Evolutionary conservation across 75 land plant species (phyloP).

Genomic region (Cupressus sempervirens): DNA sequence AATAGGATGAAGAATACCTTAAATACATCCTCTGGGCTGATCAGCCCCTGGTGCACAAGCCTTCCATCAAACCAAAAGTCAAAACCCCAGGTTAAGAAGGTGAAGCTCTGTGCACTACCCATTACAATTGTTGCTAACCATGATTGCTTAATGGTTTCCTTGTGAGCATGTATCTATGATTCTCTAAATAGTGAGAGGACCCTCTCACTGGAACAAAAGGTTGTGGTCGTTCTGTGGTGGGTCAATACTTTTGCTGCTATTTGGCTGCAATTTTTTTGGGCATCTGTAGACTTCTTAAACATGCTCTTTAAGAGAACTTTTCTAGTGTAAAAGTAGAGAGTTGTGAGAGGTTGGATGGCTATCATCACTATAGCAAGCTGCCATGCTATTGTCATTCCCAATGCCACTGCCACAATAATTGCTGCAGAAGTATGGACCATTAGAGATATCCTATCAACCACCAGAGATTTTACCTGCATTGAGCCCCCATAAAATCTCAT

Average conservation of each 20-base stretch:
- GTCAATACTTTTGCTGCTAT: constrained; percentile 66
- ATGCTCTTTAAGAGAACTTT: constrained; percentile 42
- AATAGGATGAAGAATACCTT: constrained; percentile 56
- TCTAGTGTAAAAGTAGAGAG: constrained; percentile 41
- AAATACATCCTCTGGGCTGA: constrained; percentile 37
- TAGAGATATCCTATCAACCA: constrained; percentile 44
- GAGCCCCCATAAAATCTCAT: constrained; percentile 1
- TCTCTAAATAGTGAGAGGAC: constrained; percentile 33
- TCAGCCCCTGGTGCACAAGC: constrained; percentile 25
- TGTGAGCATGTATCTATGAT: constrained; percentile 21
- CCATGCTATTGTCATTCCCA: constrained; percentile 50
- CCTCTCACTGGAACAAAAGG: constrained; percentile 57
- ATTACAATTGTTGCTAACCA: constrained; percentile 56
- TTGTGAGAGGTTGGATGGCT: constrained; percentile 36
- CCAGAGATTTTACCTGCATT: constrained; percentile 33
- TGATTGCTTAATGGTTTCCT: constrained; percentile 43
- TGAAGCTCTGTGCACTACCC: constrained; percentile 35
- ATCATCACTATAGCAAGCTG: constrained; percentile 49
- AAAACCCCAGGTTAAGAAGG: constrained; percentile 32
- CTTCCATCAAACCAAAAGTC: constrained; percentile 73
- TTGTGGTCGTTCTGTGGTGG: constrained; percentile 64
- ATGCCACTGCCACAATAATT: constrained; percentile 14
- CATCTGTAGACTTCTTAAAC: constrained; percentile 34
- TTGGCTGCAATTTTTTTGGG: constrained; percentile 53
- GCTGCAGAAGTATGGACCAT: constrained; percentile 36